These are phyloP conservation scores for Juglanconis oblonga DNA, from an alignment of 2,329 filamentous ascomycete genomes.

Conservation along the genomic window DNA sequence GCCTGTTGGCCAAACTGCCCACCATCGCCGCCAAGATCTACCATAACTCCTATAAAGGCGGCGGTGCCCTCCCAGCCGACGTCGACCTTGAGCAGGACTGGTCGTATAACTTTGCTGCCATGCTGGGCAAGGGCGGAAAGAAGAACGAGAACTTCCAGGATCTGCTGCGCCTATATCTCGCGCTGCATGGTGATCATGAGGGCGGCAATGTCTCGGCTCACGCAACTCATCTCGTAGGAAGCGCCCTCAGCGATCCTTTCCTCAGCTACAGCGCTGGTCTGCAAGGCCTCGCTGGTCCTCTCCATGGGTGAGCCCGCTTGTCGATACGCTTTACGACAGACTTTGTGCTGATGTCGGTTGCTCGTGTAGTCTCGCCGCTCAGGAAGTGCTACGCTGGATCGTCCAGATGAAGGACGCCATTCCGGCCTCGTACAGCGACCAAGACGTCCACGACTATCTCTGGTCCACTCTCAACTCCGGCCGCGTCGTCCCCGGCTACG, in stretches of 20 bases:
- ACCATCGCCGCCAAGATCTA: slow-evolving; percentile 98
- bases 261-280: slow-evolving; percentile 94
- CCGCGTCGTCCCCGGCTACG: slow-evolving; percentile 91
- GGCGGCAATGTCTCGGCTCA: slow-evolving; percentile 97
- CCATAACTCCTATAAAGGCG: slow-evolving; percentile 80
- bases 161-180: slow-evolving; percentile 87
- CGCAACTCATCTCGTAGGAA: slow-evolving; percentile 90
- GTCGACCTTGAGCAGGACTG: slow-evolving; percentile 87
- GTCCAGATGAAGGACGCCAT: slow-evolving; percentile 92
- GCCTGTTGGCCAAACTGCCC: slow-evolving; percentile 90
- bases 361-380: slow-evolving; percentile 71
- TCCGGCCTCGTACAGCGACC: slow-evolving; percentile 70
- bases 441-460: slow-evolving; percentile 84
- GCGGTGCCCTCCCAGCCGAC: slow-evolving; percentile 68
- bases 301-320: slow-evolving; percentile 64
- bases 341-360: not conserved
- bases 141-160: slow-evolving; percentile 95
- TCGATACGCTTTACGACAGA: not conserved
- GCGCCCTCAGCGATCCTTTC: slow-evolving; percentile 91
- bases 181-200: slow-evolving; percentile 96
- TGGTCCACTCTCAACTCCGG: slow-evolving; percentile 93
- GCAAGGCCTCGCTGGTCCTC: slow-evolving; percentile 89
- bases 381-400: slow-evolving; percentile 97
- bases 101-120: slow-evolving; percentile 97
- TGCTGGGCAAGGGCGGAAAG: slow-evolving; percentile 86